Conservation (phyloP, 192 early-diverging fungal genomes). For the Backusella tuberculispora region DNA sequence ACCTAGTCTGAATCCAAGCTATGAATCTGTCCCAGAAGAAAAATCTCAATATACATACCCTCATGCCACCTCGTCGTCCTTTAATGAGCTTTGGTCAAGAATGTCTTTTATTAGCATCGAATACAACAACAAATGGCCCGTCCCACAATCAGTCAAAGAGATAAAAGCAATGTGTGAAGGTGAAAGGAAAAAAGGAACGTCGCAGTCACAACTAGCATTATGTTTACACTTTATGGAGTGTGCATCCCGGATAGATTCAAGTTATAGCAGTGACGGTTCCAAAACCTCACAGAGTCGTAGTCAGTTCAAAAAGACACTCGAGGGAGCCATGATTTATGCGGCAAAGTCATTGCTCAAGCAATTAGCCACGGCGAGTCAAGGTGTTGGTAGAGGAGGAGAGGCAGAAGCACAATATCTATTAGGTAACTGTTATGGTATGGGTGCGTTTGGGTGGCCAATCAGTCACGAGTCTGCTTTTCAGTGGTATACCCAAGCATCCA, state of each 20-base stretch:
- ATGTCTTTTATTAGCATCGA: slow-evolving; percentile 1
- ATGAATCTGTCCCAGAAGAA: neutral
- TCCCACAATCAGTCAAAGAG: slow-evolving; percentile 5
- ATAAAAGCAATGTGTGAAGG: neutral
- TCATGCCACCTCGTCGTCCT: neutral
- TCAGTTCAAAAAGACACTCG: slow-evolving; percentile 55
- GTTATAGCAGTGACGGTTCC: neutral
- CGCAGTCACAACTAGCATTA: neutral
- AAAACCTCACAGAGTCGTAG: neutral
- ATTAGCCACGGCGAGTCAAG: slow-evolving; percentile 66
- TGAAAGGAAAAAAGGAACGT: slow-evolving; percentile 1
- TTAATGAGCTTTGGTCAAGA: neutral
- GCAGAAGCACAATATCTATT: slow-evolving; percentile 93
- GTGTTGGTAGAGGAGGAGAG: slow-evolving; percentile 66
- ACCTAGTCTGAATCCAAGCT: neutral
- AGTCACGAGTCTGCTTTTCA: slow-evolving; percentile 89
- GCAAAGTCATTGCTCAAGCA: slow-evolving; percentile 86
- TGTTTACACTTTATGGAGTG: slow-evolving; percentile 20
- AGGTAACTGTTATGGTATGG: slow-evolving; percentile 90
- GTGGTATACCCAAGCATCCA: slow-evolving; percentile 89
- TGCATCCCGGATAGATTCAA: slow-evolving; percentile 6
- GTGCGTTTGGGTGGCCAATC: slow-evolving; percentile 70
- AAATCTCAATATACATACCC: neutral
- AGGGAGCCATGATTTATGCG: slow-evolving; percentile 73
- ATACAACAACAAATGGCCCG: slow-evolving; percentile 9